Percentiles rank a stretch among this genome's conserved stretches.
phyloP scores from a whole-genome alignment of 2,329 filamentous ascomycete genomes.

The Graphilbum fragrans region DNA sequence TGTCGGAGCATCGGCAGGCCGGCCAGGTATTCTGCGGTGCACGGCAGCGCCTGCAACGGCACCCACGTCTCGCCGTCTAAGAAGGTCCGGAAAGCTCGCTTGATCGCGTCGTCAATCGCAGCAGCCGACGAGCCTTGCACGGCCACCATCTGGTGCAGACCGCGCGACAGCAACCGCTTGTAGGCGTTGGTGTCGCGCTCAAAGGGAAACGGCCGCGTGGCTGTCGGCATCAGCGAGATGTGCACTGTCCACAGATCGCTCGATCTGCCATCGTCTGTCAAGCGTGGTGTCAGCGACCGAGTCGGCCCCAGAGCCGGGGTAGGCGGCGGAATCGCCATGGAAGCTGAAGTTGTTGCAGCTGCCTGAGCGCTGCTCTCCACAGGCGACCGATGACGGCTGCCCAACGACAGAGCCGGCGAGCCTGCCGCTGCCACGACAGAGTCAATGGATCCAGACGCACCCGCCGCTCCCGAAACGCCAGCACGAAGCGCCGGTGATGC shows the following conservation, averaged over 20 bases:
- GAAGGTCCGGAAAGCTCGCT: constrained; percentile 34
- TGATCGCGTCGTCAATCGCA: constrained; percentile 36
- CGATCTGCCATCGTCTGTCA: constrained; percentile 13
- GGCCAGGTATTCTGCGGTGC: constrained; percentile 39
- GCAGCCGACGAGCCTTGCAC: constrained; percentile 35
- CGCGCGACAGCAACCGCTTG: constrained; percentile 47
- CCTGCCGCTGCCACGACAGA: too few species aligned
- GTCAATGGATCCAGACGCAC: too few species aligned
- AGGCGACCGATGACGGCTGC: not conserved
- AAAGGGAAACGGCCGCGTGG: constrained; percentile 44
- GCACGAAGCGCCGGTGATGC: too few species aligned
- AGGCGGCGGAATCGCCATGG: constrained; percentile 13
- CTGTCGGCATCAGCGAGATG: constrained; percentile 43
- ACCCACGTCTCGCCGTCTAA: constrained; percentile 40
- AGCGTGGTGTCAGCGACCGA: not conserved
- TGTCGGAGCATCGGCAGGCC: constrained; percentile 48
- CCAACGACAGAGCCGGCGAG: too few species aligned
- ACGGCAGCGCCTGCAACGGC: constrained; percentile 45
- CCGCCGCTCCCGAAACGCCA: too few species aligned
- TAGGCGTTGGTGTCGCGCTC: constrained; percentile 50
- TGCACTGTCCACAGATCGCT: constrained; percentile 43
- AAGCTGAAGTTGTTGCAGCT: too few species aligned
- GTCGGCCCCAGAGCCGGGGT: not conserved
- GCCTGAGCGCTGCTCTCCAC: not conserved
- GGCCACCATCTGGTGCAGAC: constrained; percentile 44